These are phyloP conservation scores for Lepraria neglecta DNA, from an alignment of 495 filamentous ascomycete species.

Conservation along the genomic window DNA sequence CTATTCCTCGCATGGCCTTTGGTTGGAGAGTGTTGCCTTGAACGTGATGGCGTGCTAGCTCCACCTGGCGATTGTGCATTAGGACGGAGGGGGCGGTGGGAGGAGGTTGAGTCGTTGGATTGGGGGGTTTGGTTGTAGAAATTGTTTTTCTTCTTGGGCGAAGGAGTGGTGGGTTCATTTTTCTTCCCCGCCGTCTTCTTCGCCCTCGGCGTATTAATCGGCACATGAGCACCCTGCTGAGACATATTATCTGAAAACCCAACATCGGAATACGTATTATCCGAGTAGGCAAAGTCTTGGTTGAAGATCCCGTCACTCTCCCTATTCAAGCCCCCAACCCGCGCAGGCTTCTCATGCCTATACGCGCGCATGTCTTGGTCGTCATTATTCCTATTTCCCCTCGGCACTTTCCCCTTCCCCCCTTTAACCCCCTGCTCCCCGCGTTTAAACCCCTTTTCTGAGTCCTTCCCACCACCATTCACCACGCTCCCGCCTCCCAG, in stretches of 20 bases:
- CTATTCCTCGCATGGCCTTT: constrained; percentile 28
- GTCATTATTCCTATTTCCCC: constrained; percentile 40
- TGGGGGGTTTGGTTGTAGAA: constrained; percentile 41
- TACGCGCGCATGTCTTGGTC: constrained; percentile 75
- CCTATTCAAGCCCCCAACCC: constrained; percentile 79
- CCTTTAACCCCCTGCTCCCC: constrained; percentile 38
- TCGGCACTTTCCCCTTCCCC: constrained; percentile 37
- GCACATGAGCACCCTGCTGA: constrained; percentile 28
- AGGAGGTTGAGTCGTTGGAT: constrained; percentile 50
- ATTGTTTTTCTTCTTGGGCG: constrained; percentile 40
- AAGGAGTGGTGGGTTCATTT: constrained; percentile 20
- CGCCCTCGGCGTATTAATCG: constrained; percentile 20
- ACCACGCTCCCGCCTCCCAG: constrained; percentile 74
- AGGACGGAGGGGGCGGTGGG: constrained; percentile 45
- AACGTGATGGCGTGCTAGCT: constrained; percentile 31
- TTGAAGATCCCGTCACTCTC: constrained; percentile 66
- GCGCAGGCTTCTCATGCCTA: constrained; percentile 73
- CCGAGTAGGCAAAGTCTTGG: constrained; percentile 53
- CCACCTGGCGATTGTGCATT: constrained; percentile 38
- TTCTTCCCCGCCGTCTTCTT: constrained; percentile 2
- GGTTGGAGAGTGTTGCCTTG: constrained; percentile 28
- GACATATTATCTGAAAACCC: constrained; percentile 17
- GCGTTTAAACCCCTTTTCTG: constrained; percentile 36
- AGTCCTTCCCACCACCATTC: constrained; percentile 55
- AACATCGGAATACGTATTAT: constrained; percentile 27